phyloP scores from a whole-genome alignment of 2,329 filamentous ascomycete species.

The Hypoxylon sp. region DNA sequence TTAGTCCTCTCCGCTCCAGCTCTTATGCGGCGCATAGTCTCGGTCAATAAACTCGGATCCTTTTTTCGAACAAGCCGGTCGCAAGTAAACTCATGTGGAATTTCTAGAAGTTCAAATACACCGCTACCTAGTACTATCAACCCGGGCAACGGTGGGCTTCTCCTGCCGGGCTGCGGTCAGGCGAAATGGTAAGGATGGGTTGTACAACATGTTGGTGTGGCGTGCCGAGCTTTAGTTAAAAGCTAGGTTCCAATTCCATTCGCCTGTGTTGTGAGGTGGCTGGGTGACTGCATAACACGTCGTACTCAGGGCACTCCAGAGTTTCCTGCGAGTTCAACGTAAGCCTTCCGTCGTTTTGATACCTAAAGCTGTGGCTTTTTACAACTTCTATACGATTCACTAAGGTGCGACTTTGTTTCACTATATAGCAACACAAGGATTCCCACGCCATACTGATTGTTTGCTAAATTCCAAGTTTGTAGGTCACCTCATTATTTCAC shows the following conservation, averaged over 20 bases:
- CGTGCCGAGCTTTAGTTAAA: not conserved
- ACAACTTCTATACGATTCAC: not conserved
- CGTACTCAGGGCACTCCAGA: not conserved
- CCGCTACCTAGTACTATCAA: not conserved
- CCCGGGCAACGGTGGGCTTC: not conserved
- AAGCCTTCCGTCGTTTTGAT: not conserved
- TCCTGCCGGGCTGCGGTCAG: not conserved
- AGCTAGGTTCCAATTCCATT: not conserved
- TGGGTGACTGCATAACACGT: constrained; percentile 2
- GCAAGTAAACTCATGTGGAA: not conserved
- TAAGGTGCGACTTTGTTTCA: not conserved
- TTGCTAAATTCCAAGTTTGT: not conserved
- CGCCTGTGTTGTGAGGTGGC: not conserved
- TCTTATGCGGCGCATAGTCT: not conserved
- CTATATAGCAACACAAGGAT: not conserved
- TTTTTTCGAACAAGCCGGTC: not conserved
- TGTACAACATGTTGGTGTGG: constrained; percentile 1
- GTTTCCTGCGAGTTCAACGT: not conserved
- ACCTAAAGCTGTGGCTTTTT: not conserved
- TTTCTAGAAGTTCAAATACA: not conserved
- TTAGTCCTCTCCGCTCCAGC: not conserved
- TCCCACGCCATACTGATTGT: not conserved
- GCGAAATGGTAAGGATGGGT: not conserved
- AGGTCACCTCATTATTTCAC: not conserved
- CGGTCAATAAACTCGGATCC: not conserved